Evolutionary conservation across 805 yeast species (phyloP).

Genomic region (Metschnikowia kofuensis): DNA sequence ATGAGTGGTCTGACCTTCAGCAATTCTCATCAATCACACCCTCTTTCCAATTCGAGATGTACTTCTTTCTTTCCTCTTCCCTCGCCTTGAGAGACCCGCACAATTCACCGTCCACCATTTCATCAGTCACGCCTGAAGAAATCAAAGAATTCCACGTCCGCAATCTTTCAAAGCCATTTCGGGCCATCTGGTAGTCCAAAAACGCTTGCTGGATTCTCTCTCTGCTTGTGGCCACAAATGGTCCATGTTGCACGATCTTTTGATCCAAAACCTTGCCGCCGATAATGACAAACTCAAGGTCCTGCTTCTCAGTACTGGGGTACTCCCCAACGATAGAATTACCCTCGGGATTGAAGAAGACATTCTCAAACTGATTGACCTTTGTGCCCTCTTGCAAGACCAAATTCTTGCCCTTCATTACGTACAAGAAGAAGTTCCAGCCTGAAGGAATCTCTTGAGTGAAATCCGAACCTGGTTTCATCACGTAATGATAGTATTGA

Average conservation of each 20-base stretch:
- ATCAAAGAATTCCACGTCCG: constrained; percentile 55
- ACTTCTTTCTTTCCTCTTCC: constrained; percentile 20
- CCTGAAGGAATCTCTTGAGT: constrained; percentile 55
- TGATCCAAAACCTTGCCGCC: constrained; percentile 77
- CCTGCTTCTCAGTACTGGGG: constrained; percentile 34
- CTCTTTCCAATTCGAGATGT: constrained; percentile 7
- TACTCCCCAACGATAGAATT: constrained; percentile 51
- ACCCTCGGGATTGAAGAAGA: constrained; percentile 71
- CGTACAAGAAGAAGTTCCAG: constrained; percentile 69
- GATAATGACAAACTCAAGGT: constrained; percentile 63
- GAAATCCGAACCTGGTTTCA: constrained; percentile 64
- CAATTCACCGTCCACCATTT: constrained; percentile 39
- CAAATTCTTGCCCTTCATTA: constrained; percentile 56
- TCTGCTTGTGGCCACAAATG: constrained; percentile 75
- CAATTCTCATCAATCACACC: constrained; percentile 9
- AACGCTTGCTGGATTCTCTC: constrained; percentile 69
- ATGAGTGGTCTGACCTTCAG: neutral
- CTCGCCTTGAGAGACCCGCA: constrained; percentile 33
- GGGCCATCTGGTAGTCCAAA: constrained; percentile 63
- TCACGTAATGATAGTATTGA: constrained; percentile 59
- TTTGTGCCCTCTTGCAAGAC: constrained; percentile 38
- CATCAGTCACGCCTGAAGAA: constrained; percentile 40
- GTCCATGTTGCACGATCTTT: constrained; percentile 82
- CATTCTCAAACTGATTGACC: constrained; percentile 44
- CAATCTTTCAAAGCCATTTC: constrained; percentile 69